Base-by-base conservation (phyloP, 371 early-diverging fungal genomes). In the Zopfochytrium polystomum region DNA sequence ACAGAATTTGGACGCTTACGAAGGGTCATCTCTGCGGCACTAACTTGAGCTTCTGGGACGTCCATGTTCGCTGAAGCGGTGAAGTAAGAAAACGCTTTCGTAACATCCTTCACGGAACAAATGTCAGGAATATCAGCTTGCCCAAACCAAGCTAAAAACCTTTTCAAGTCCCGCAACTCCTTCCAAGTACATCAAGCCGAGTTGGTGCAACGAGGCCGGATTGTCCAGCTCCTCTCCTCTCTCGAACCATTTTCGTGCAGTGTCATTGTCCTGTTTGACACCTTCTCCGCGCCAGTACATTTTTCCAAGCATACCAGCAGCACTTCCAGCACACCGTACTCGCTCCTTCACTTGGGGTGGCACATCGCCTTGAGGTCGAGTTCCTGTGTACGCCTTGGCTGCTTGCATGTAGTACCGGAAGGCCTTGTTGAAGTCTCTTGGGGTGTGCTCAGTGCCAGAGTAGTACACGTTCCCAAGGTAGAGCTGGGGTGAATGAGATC, bases 231-330 rank as follows among this genome's bases (percentile, higher is more conserved):
- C 62, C 0, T 82, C 80, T 3, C 91, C 95, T 2, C 80, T 58
- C 29, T 74, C 68, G 67, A 94, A 93, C 90, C 92, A 95, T 43
- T 71, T 33, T 22, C 80, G 56, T 0, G 96, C 96, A 11, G 71
- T 79, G 26, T 58, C 65, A 2, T 82, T 73, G 62, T 74, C 61
- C 11, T 58, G 73, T 2, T 74, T 54, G n/a, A 85, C 87, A 25
- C 93, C 93, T 66, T 95, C 95, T 32, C 96, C 98, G 38, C 96
- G 85, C 87, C 87, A 81, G 63, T 89, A 84, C 95, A 97, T 95
- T 20, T 76, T 64, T 0, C 96, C 98, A 9, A 91, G 61, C 58
- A 85, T 82, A 0, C 88, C 90, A 6, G 91, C 88, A 0, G 93
- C 90, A 59, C 85, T 72, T 2, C 89, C 89, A 25, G 71, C 56